These are phyloP conservation scores for Filosporella fistucella DNA, from an alignment of 495 filamentous ascomycete genomes.

Conservation along the genomic window DNA sequence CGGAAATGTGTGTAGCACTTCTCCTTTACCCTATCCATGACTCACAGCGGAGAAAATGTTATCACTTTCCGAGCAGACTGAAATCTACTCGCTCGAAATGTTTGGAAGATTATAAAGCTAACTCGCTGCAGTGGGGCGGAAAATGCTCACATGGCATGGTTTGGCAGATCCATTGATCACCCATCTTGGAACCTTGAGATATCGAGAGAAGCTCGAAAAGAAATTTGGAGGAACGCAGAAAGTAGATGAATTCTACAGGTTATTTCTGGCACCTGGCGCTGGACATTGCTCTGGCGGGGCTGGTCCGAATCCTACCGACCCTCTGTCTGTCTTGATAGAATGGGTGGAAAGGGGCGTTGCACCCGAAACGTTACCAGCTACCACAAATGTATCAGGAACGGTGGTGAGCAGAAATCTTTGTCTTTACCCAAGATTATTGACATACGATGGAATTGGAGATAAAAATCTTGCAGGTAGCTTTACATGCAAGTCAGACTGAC, in stretches of 20 bases:
- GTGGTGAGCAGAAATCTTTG: neutral
- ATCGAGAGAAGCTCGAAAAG: neutral
- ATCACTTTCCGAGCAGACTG: no score
- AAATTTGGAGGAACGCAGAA: neutral
- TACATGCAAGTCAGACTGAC: no score
- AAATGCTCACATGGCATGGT: constrained; percentile 47
- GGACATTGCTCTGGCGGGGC: constrained; percentile 24
- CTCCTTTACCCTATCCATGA: constrained; percentile 22
- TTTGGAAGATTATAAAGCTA: no score
- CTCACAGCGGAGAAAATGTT: no score
- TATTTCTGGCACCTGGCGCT: constrained; percentile 32
- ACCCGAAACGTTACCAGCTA: constrained; percentile 28
- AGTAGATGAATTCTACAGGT: constrained; percentile 26
- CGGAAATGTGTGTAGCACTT: no score
- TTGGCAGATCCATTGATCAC: constrained; percentile 3
- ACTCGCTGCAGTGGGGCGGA: constrained; percentile 34
- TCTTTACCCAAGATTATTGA: neutral
- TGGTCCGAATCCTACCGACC: constrained; percentile 21
- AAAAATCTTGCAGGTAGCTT: neutral
- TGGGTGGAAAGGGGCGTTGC: constrained; percentile 38
- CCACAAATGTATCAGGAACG: neutral
- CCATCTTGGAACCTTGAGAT: neutral
- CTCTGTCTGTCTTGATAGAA: constrained; percentile 28
- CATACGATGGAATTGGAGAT: constrained; percentile 5
- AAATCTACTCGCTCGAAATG: no score